Base-by-base conservation (phyloP, 2,329 filamentous ascomycete species). In the Claviceps sp. region DNA sequence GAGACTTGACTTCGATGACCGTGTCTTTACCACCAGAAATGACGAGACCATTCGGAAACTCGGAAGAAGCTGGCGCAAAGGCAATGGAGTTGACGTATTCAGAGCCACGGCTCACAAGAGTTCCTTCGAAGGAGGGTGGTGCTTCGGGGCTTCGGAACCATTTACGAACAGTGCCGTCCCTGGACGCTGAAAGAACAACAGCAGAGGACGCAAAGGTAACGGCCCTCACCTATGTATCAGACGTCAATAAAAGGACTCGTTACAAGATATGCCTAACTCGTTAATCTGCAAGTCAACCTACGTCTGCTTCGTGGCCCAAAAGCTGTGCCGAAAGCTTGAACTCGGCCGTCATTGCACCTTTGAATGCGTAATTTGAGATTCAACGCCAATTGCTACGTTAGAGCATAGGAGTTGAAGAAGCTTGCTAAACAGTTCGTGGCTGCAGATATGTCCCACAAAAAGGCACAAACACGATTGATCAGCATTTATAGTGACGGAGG, bases 301-400 rank as follows among this genome's bases (percentile, higher is more conserved):
- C 93, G 81, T 98, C 93, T 67, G 93, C 85, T 68, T 93, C 86
- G 67, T 98, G 93, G 63, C 88, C 91, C 60, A 82, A 74, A 59
- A 98, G 78, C 64, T 88, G 86, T 60, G 91, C 89, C 56, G 93
- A 95, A 63, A 98, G 82, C 78, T 91, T 95, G 77, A 88, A 97
- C 66, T 89, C 84, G 68, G 77, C 73, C 84, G 77, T 73, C 85
- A 91, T 90, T 61, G 37, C 60, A 48, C 40, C 50, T 43, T 42
- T 48, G 50, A 42, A 37, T 40, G 50, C 40, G 50, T 53, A 48
- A 42, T 38, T 37, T 51, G 26, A 37, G 24, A 9, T 18, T 18
- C 26, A 24, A 37, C 6, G 24, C 30, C 30, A 22, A 14, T 44
- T 11, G 48, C 40, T n/a, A 44, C 18, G 16, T 18, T 5, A 40